Evolutionary conservation across 305 asterid genomes (phyloP), one percentile per base, ranked within the genome.

Genomic region (Rubia peregrina): DNA sequence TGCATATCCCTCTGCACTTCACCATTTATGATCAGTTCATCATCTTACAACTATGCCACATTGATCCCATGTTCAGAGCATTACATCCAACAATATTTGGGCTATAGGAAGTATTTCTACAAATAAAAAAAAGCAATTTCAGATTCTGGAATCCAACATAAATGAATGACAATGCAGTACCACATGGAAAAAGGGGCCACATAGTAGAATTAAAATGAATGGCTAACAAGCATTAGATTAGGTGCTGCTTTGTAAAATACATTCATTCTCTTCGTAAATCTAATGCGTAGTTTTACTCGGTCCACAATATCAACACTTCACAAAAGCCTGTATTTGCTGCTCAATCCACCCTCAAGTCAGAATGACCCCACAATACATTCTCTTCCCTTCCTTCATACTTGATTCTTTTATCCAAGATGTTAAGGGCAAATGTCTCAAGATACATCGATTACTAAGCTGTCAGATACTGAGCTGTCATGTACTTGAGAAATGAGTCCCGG

Each of bases 401-500:
- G 49, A 14, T 40, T 51, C 51, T 38, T 53, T 33, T 53, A 26
- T 55, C 9, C 26, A 22, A n/a, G 17, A 9, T 41, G 17, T 46
- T 17, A 48, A 16, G 63, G 1, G 59, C 10, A 24, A 46, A 48
- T 48, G 61, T 19, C 56, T 36, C 48, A 22, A 67, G 61, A 67
- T 42, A 70, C 48, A 67, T 60, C 60, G 71, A 77, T 69, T 59
- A 51, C 70, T 33, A 46, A 12, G n/a, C 6, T 14, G 59, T 51
- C 43, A 70, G 75, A 55, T 56, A 53, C 70, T 42, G 38, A 72
- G 46, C 36, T 69, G 73, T 56, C 70, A 77, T 73, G 63, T 71
- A 83, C 85, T 79, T 48, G 62, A 70, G 73, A 24, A 60, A 11
- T 36, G 36, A 17, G 16, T 49, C 59, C 66, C 30, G 30, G 22